phyloP scores from a whole-genome alignment of 192 early-diverging fungal genomes.

The Podila clonocystis region DNA sequence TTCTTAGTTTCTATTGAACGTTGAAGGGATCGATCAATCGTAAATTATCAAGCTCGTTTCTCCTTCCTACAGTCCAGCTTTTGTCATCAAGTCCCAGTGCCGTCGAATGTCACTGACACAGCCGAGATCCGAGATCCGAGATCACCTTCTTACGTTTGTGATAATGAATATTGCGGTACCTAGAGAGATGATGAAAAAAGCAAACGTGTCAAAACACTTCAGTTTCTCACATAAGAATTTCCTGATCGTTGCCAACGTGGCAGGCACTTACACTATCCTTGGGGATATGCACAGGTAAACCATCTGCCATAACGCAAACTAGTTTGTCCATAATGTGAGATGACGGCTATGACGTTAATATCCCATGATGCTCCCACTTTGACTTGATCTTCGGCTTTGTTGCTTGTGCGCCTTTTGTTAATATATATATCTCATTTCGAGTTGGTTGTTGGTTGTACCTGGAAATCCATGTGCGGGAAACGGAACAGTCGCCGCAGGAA shows the following conservation, averaged over 20 bases:
- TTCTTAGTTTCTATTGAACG: slow-evolving; percentile 89
- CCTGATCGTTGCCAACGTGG: neutral
- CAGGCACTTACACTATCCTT: slow-evolving; percentile 75
- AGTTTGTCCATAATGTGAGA: neutral
- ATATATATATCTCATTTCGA: too few relatives aligned
- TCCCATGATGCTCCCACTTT: too few relatives aligned
- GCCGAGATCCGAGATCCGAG: too few relatives aligned
- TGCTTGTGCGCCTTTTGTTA: too few relatives aligned
- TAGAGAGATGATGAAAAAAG: slow-evolving; percentile 31
- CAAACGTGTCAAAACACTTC: neutral
- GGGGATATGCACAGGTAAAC: slow-evolving; percentile 84
- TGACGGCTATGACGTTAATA: neutral
- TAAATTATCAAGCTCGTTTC: slow-evolving; percentile 12
- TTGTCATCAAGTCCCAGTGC: too few relatives aligned
- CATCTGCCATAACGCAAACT: slow-evolving; percentile 93
- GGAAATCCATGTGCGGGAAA: slow-evolving; percentile 87
- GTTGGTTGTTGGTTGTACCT: slow-evolving; percentile 29
- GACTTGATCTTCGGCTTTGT: too few relatives aligned
- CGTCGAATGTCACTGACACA: too few relatives aligned
- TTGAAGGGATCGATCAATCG: slow-evolving; percentile 4
- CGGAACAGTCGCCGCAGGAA: slow-evolving; percentile 62
- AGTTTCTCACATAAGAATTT: too few relatives aligned
- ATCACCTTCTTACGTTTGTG: slow-evolving; percentile 80
- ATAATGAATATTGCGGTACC: slow-evolving; percentile 95
- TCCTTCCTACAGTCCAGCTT: neutral